Base-by-base conservation (phyloP, 2,329 filamentous ascomycete genomes). In the Tolypocladium cylindrosporum region DNA sequence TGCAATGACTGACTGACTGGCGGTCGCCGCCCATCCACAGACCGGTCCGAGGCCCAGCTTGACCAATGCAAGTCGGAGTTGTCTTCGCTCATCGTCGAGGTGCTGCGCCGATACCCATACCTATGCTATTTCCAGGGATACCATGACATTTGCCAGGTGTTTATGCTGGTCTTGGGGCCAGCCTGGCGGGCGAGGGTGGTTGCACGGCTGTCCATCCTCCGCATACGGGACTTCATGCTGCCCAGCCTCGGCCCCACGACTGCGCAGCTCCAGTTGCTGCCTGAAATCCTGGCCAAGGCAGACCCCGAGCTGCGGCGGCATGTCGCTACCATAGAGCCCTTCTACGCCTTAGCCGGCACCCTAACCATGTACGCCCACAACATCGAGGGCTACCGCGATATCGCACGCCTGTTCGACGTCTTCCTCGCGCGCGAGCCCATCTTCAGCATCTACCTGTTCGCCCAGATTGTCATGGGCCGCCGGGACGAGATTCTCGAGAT, bases 81-180 rank as follows among this genome's bases (percentile, higher is more conserved):
- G 2, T 93, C 86, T 9, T 76, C 84, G 61, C 79, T 99, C 55
- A 97, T 99, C 66, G 83, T 84, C 55, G 82, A 88, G 62, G 85
- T 95, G 16, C 82, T 99, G 52, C 87, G 95, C 56, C 83, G 83
- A 40, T 82, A 95, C 66, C 91, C 92, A 19, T 86, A 87, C 70
- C 83, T 99, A 41, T 91, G 86, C 77, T 99, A 99, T 75, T 99
- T 99, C 72, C 94, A 99, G 76, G 94, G 94, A 70, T 99, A 95
- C 71, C 94, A 99, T 73, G 94, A 99, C 75, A 97, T 99, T 67
- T 94, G 90, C 65, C 95, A 99, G 74, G 94, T 99, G 31, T 81
- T 99, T 60, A 82, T 97, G 45, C 82, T 99, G 16, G 92, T 97
- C 13, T 79, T 99, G 4, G 87, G 87, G 0, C 75, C 83, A 11